These are phyloP conservation scores for Colletotrichum sp. DNA, from an alignment of 2,329 filamentous ascomycete species.

Conservation along the genomic window DNA sequence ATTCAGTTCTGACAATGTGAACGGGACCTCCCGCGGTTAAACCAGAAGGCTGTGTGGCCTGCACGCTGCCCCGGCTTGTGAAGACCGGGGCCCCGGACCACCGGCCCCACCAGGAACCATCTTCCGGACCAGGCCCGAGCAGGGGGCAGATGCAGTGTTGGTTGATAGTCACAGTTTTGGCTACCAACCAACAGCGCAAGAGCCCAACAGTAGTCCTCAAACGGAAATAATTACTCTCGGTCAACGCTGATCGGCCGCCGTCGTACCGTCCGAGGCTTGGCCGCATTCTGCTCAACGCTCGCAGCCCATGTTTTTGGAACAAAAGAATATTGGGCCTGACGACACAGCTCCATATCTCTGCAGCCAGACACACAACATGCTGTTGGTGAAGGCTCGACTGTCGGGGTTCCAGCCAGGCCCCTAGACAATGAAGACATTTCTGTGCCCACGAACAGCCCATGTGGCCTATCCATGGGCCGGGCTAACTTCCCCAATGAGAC, in stretches of 20 bases:
- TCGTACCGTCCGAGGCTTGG: background rate
- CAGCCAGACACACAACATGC: background rate
- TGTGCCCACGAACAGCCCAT: background rate
- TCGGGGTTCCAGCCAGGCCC: background rate
- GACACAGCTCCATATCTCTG: background rate
- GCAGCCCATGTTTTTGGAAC: background rate
- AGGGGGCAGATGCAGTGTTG: background rate
- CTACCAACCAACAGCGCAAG: background rate
- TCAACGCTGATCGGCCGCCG: background rate
- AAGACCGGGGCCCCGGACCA: background rate
- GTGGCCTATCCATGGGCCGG: background rate
- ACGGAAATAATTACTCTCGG: background rate
- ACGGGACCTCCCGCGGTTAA: background rate
- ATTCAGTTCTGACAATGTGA: background rate
- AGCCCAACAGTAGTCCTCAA: background rate
- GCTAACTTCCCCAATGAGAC: background rate
- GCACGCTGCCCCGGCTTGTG: background rate
- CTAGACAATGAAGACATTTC: background rate
- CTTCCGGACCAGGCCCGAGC: background rate
- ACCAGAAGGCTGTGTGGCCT: background rate
- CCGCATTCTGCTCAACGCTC: background rate
- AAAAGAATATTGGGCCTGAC: background rate
- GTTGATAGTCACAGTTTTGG: background rate
- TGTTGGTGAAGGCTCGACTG: background rate
- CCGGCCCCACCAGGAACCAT: background rate